Conservation (phyloP, 805 yeast genomes). For the Kuraishia molischiana region DNA sequence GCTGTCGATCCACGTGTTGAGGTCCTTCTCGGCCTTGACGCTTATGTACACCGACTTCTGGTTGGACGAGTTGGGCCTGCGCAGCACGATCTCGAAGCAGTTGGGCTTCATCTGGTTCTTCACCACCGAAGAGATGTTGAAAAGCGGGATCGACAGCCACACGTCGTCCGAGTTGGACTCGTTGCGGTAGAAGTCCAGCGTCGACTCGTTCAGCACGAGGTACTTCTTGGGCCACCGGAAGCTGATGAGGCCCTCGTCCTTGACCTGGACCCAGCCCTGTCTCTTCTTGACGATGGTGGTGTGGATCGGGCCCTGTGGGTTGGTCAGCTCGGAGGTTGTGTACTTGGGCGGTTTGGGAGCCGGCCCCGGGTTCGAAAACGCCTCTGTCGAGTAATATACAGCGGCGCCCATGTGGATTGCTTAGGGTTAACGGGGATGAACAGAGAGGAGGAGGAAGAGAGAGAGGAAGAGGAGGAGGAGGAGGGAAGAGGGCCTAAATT, state of each 20-base stretch:
- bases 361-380: conserved; percentile 45
- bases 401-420: conserved; percentile 27
- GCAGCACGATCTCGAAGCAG: conserved; percentile 70
- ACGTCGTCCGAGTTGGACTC: conserved; percentile 42
- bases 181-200: conserved; percentile 63
- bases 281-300: conserved; percentile 24
- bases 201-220: conserved; percentile 66
- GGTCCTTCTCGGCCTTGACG: conserved; percentile 69
- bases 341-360: conserved; percentile 40
- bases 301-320: conserved; percentile 17
- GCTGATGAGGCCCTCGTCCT: conserved; percentile 84
- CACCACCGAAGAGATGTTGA: conserved; percentile 52
- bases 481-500: too few species aligned
- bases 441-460: too few species aligned
- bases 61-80: conserved; percentile 22
- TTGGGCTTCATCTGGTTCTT: conserved; percentile 65
- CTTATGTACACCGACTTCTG: conserved; percentile 62
- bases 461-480: too few species aligned
- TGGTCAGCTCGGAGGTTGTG: neutral
- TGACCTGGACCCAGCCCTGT: conserved; percentile 84
- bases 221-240: conserved; percentile 91
- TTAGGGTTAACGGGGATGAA: too few species aligned
- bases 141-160: conserved; percentile 42
- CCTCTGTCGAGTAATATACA: conserved; percentile 29
- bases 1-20: conserved; percentile 85